Evolutionary conservation across 805 yeast species (phyloP).

Genomic region (Candida arabinofermentans): DNA sequence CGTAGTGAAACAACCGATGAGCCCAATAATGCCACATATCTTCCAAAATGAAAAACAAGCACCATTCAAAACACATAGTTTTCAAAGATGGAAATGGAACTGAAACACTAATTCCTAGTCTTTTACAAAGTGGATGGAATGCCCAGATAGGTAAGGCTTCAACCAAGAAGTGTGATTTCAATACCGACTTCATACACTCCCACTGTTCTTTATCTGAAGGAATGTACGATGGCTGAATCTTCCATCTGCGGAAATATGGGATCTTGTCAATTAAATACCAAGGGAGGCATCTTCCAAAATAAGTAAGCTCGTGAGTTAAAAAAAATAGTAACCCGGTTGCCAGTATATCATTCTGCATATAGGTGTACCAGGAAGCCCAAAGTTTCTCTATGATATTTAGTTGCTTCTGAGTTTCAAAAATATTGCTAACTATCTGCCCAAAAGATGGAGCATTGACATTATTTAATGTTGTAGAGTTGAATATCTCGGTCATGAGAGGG

Average conservation of each 20-base stretch:
- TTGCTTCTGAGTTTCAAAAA: slow-evolving; percentile 37
- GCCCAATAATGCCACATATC: slow-evolving; percentile 62
- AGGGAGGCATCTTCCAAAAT: slow-evolving; percentile 56
- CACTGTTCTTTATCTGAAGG: slow-evolving; percentile 56
- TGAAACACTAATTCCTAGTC: slow-evolving; percentile 42
- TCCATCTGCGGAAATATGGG: slow-evolving; percentile 48
- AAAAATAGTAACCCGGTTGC: slow-evolving; percentile 58
- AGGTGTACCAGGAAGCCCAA: slow-evolving; percentile 56
- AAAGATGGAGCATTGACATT: slow-evolving; percentile 26
- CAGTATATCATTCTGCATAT: slow-evolving; percentile 49
- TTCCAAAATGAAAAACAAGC: slow-evolving; percentile 48
- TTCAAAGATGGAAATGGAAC: slow-evolving; percentile 50
- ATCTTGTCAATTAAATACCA: slow-evolving; percentile 53
- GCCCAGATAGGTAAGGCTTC: slow-evolving; percentile 63
- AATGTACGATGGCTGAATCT: slow-evolving; percentile 49
- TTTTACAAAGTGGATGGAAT: slow-evolving; percentile 52
- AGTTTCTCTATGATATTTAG: slow-evolving; percentile 40
- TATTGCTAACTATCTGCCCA: slow-evolving; percentile 32
- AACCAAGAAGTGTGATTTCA: slow-evolving; percentile 52
- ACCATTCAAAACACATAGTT: slow-evolving; percentile 41
- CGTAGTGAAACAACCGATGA: slow-evolving; percentile 53
- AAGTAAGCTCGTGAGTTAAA: slow-evolving; percentile 50
- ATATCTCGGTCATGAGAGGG: slow-evolving; percentile 31
- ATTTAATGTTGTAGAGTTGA: slow-evolving; percentile 28
- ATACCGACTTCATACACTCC: slow-evolving; percentile 57